Conservation (phyloP, 768 basidiomycete genomes). For the Gymnopilus dilepis region DNA sequence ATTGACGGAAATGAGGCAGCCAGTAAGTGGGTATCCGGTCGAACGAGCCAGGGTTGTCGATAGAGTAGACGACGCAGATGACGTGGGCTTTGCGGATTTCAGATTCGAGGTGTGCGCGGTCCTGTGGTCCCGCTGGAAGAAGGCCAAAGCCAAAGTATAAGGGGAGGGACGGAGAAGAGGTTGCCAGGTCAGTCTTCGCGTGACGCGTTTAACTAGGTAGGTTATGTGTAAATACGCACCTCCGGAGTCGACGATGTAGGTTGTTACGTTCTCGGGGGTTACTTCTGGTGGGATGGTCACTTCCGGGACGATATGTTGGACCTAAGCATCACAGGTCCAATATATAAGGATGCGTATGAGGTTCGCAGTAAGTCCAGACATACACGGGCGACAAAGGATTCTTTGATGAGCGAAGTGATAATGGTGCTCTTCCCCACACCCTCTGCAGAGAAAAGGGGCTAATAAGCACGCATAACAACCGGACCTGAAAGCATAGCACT, state of each 20-base stretch:
- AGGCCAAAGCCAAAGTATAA: no score
- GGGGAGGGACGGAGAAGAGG: background rate
- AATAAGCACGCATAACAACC: conserved; percentile 16
- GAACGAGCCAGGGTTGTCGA: conserved; percentile 96
- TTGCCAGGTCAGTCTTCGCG: background rate
- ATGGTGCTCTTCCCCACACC: conserved; percentile 98
- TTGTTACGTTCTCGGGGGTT: conserved; percentile 96
- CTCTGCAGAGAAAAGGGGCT: conserved; percentile 54
- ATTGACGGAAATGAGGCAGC: conserved; percentile 92
- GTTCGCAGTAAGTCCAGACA: conserved; percentile 15
- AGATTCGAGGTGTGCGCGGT: conserved; percentile 87
- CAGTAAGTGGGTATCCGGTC: conserved; percentile 98
- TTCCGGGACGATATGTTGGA: conserved; percentile 94
- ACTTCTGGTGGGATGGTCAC: conserved; percentile 98
- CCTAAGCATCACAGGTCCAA: conserved; percentile 51
- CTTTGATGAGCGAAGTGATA: conserved; percentile 96
- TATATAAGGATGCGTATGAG: background rate
- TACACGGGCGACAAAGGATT: conserved; percentile 90
- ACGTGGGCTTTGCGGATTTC: conserved; percentile 98
- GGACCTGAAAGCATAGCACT: conserved; percentile 28
- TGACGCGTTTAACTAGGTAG: conserved; percentile 23
- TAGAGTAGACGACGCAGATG: conserved; percentile 96
- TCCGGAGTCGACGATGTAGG: conserved; percentile 97
- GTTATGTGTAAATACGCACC: conserved; percentile 60
- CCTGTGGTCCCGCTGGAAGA: conserved; percentile 85